phyloP scores from a whole-genome alignment of 2,329 filamentous ascomycete genomes.

The Arthrobotrys iridis region DNA sequence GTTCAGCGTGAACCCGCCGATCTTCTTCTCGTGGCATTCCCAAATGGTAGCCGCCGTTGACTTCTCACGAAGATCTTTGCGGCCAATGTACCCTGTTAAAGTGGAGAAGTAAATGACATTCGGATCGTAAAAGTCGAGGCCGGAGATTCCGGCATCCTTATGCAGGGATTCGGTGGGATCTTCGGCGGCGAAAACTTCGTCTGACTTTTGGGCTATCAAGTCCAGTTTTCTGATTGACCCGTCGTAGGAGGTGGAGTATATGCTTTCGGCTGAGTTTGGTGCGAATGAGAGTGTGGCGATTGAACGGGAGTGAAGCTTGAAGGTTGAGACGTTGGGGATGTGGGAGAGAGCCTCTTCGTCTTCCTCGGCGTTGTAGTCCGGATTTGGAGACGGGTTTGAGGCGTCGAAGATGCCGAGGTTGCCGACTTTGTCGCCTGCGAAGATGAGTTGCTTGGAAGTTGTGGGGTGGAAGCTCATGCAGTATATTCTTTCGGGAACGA shows the following conservation, averaged over 20 bases:
- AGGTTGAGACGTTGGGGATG: constrained; percentile 78
- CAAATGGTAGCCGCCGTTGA: constrained; percentile 72
- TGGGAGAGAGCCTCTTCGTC: constrained; percentile 69
- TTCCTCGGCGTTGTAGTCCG: constrained; percentile 67
- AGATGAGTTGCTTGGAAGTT: constrained; percentile 83
- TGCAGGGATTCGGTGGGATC: constrained; percentile 63
- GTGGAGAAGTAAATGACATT: constrained; percentile 88
- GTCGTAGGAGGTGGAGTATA: constrained; percentile 91
- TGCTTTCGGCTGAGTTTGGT: constrained; percentile 74
- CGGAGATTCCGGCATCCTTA: constrained; percentile 75
- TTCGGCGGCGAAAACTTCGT: constrained; percentile 80
- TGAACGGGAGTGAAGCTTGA: constrained; percentile 89
- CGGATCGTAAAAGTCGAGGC: constrained; percentile 81
- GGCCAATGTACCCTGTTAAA: constrained; percentile 79
- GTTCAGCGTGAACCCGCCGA: constrained; percentile 89
- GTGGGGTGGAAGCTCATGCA: constrained; percentile 88
- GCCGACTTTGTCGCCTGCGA: constrained; percentile 87
- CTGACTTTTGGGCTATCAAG: constrained; percentile 78
- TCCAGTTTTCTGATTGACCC: constrained; percentile 89
- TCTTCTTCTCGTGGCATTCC: constrained; percentile 87
- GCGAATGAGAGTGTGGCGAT: constrained; percentile 86
- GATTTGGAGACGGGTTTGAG: constrained; percentile 62
- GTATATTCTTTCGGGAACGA: constrained; percentile 88
- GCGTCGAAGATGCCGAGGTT: constrained; percentile 91
- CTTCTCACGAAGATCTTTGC: constrained; percentile 77